Evolutionary conservation across 768 basidiomycete genomes (phyloP), one percentile per base, ranked within the genome.

Genomic region (Cystofilobasidium capitatum): DNA sequence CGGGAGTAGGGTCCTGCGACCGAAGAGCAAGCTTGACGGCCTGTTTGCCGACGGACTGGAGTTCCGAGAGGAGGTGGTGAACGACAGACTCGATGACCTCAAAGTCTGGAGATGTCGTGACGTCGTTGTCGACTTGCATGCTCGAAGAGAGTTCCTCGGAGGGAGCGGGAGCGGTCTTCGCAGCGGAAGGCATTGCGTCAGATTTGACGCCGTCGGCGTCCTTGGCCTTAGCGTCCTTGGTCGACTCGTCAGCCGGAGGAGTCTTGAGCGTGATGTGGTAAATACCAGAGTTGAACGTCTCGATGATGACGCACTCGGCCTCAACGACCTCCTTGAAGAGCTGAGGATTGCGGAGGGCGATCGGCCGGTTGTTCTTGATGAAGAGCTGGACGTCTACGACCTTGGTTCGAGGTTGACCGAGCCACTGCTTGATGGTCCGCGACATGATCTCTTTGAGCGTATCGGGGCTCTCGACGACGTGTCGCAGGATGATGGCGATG

Each of bases 401-500:
- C 70, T 79, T 78, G 22, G 79, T 70, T n/a, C 77, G 58, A 0
- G 67, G 74, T 69, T 87, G 85, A 4, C 82, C 78, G 72, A 96
- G 86, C 79, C 87, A 91, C 2, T 86, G 83, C 72, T 85, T 87
- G 73, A 98, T 82, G 68, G 90, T 87, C 70, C 88, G 85, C 29
- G 83, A 83, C 85, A 99, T 92, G 71, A 89, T 81, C 13, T 79
- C 80, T 65, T 84, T 82, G 49, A 98, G 75, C 0, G 70, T 72
- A 2, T 78, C 74, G 2, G 81, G 73, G 70, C 92, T 89, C 77
- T 99, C 96, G 58, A 93, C 84, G 62, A 90, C 78, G 74, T 99
- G 96, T 9, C 96, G 87, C n/a, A 97, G 80, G 69, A 97, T 88
- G 73, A 87, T 88, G 47, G 86, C 85, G 63, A 91, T 83, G 75